Conservation (phyloP, 139 green algal species). For the Choricystis sp. region DNA sequence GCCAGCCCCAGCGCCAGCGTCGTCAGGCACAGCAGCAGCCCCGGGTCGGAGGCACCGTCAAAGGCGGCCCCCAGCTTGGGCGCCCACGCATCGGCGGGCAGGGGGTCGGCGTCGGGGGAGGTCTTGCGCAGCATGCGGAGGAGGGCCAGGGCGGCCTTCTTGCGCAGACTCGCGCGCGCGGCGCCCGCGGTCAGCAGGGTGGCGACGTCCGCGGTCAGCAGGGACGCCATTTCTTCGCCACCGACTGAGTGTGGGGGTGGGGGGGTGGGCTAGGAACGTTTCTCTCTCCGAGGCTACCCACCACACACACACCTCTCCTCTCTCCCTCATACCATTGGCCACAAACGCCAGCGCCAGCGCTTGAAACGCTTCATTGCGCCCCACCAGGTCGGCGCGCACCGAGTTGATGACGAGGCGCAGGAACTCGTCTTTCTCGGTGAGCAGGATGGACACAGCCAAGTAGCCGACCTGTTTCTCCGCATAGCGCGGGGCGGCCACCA, state of each 20-base stretch:
- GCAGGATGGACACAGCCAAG: constrained; percentile 70
- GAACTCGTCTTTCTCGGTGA: constrained; percentile 94
- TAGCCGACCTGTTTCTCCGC: constrained; percentile 98
- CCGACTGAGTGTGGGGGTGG: constrained; percentile 48
- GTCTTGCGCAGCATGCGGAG: constrained; percentile 86
- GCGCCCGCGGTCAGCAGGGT: constrained; percentile 68
- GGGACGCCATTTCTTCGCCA: constrained; percentile 86
- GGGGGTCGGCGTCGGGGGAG: constrained; percentile 44
- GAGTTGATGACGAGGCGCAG: constrained; percentile 92
- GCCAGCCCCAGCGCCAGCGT: constrained; percentile 78
- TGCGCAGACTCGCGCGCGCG: constrained; percentile 71
- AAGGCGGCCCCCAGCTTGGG: constrained; percentile 42
- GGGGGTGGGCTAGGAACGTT: constrained; percentile 1
- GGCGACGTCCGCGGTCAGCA: constrained; percentile 79
- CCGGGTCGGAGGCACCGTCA: constrained; percentile 73
- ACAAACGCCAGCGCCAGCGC: constrained; percentile 83
- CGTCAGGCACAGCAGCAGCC: constrained; percentile 61
- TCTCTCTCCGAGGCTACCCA: background rate
- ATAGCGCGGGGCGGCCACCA: constrained; percentile 81
- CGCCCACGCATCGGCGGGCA: constrained; percentile 36
- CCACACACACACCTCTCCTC: background rate
- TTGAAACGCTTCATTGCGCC: constrained; percentile 87
- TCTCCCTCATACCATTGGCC: constrained; percentile 51
- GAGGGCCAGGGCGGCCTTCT: constrained; percentile 93
- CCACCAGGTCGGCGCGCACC: constrained; percentile 83